These are phyloP conservation scores for Camelina sativa DNA, from an alignment of 345 rosid genomes.

Conservation along the genomic window DNA sequence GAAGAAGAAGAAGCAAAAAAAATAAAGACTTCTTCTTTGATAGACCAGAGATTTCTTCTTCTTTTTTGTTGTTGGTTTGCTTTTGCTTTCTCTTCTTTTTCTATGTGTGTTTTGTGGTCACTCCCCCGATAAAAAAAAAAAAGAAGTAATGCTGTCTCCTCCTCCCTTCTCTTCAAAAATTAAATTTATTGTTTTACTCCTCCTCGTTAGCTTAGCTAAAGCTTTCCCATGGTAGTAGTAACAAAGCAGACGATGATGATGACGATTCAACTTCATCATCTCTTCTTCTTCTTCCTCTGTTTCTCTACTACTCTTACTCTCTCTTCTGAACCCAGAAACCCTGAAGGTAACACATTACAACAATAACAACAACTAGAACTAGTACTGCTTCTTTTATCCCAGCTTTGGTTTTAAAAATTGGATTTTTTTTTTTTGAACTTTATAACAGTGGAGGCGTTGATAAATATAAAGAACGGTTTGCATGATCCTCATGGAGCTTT, in stretches of 20 bases:
- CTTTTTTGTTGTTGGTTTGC: conserved; percentile 17
- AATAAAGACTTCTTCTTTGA: conserved; percentile 28
- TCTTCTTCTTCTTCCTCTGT: conserved; percentile 43
- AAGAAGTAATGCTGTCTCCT: conserved; percentile 30
- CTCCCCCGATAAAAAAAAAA: not conserved
- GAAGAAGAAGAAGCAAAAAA: not conserved
- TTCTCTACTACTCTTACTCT: conserved; percentile 41
- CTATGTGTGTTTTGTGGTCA: conserved; percentile 41
- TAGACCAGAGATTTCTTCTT: conserved; percentile 32
- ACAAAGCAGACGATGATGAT: conserved; percentile 6
- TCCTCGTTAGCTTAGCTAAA: not conserved
- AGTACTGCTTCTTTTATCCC: not conserved
- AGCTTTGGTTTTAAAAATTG: not conserved
- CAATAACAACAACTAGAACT: not conserved
- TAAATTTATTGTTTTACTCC: not conserved
- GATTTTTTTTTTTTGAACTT: conserved; percentile 4
- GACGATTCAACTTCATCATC: conserved; percentile 32
- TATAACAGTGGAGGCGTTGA: conserved; percentile 75
- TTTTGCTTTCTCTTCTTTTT: conserved; percentile 46
- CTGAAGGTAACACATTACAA: conserved; percentile 62
- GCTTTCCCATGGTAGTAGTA: conserved; percentile 13
- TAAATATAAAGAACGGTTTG: conserved; percentile 58
- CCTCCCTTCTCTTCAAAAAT: conserved; percentile 14
- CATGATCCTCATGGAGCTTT: conserved; percentile 84
- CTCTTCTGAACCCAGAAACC: conserved; percentile 83